Base-by-base conservation (phyloP, 73 alveolate species). In the Symbiodinium pilosum region DNA sequence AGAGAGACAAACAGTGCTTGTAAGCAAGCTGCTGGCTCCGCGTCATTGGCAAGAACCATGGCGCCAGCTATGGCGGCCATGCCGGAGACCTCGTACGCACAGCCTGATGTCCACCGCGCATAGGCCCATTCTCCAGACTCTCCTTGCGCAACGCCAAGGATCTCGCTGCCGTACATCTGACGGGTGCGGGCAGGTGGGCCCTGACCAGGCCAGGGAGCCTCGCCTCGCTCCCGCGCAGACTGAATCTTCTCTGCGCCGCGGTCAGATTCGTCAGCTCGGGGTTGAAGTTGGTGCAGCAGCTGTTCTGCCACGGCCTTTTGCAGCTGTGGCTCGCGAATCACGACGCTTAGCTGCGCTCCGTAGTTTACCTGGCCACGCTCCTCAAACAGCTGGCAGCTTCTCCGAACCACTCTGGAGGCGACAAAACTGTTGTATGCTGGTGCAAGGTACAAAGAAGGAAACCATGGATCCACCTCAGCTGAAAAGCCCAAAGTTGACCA, bases 81-180 rank as follows among this genome's bases (percentile, higher is more conserved):
- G 44, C 86, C 85, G n/a, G 86, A 43, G 42, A 88, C 86, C 41
- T 88, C 95, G 43, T 88, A 88, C 44, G 95, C 95, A 21, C 95
- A 88, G 12, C 95, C 95, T 30, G 95, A 88, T 41, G 86, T 54
- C 95, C 95, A 88, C 3, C 86, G 95, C 5, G 86, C 95, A 28
- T 88, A 39, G 2, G 95, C 95, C 95, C 95, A 88, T 2, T 88
- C 86, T 38, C 95, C 95, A 54, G 95, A 88, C 85, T 88, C 95
- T 41, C 71, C 85, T 9, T 88, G 86, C 30, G 95, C 95, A 30
- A 88, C 34, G 3, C 86, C 95, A 14, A 88, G 4, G 0, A 88
- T 40, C 95, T 88, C 95, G 30, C 86, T 83, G 1, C 86, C 85
- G 68, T 56, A 88, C 34, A 59, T 38, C 44, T 88, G 42, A 5